phyloP scores from a whole-genome alignment of 148 eudicot species.

The Nepenthes gracilis region DNA sequence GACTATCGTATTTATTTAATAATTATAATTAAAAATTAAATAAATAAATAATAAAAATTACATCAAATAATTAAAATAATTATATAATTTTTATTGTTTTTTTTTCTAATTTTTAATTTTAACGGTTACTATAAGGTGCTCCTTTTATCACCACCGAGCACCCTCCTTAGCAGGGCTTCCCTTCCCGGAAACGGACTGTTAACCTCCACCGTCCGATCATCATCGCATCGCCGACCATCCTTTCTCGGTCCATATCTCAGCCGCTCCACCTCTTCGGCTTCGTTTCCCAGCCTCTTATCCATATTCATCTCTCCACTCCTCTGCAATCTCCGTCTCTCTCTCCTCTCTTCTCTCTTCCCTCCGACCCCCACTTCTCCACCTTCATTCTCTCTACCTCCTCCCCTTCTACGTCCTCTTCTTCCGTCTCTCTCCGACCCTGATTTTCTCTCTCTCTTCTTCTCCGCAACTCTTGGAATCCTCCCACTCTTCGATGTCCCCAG shows the following conservation, averaged over 20 bases:
- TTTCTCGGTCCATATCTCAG: too few relatives aligned
- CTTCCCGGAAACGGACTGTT: slow-evolving; percentile 64
- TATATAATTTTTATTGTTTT: too few relatives aligned
- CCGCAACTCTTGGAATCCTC: slow-evolving; percentile 47
- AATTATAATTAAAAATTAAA: too few relatives aligned
- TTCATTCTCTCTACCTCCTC: neutral
- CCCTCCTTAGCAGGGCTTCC: slow-evolving; percentile 38
- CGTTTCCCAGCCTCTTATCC: neutral
- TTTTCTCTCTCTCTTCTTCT: slow-evolving; percentile 2
- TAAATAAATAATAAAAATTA: too few relatives aligned
- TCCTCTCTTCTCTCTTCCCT: slow-evolving; percentile 33
- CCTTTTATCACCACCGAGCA: slow-evolving; percentile 19
- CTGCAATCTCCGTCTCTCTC: slow-evolving; percentile 42
- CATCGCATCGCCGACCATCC: too few relatives aligned
- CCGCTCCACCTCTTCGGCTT: neutral
- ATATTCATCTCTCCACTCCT: slow-evolving; percentile 8
- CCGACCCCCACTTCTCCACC: slow-evolving; percentile 1
- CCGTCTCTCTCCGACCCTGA: slow-evolving; percentile 1
- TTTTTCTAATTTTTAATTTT: too few relatives aligned
- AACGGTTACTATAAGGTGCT: neutral
- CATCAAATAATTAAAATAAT: too few relatives aligned
- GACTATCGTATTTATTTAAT: too few relatives aligned
- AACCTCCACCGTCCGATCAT: slow-evolving; percentile 3
- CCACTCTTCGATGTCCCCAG: slow-evolving; percentile 74
- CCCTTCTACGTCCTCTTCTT: neutral